Conservation (phyloP, 805 yeast genomes). For the Suhomyces vadensis region DNA sequence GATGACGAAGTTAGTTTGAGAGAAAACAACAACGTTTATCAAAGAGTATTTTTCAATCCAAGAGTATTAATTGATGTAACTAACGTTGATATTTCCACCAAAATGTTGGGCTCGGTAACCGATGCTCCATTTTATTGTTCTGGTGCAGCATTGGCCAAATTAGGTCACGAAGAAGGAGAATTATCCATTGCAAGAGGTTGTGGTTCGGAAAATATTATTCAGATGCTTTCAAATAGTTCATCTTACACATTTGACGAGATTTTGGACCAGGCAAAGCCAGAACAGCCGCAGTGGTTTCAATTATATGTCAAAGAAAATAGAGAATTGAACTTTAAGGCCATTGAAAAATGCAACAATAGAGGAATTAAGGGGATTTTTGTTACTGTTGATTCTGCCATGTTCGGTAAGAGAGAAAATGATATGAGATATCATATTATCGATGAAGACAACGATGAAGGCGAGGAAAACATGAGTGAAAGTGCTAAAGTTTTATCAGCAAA, state of each 20-base stretch:
- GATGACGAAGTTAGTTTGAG: slow-evolving; percentile 91
- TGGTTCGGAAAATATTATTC: slow-evolving; percentile 64
- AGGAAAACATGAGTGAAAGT: slow-evolving; percentile 23
- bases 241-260: slow-evolving; percentile 88
- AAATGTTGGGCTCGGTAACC: slow-evolving; percentile 69
- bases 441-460: slow-evolving; percentile 25
- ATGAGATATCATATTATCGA: slow-evolving; percentile 34
- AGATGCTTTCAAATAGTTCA: slow-evolving; percentile 92
- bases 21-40: slow-evolving; percentile 89
- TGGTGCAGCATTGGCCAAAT: slow-evolving; percentile 89
- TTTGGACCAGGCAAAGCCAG: slow-evolving; percentile 61
- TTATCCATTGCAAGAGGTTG: slow-evolving; percentile 82
- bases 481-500: slow-evolving; percentile 39
- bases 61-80: slow-evolving; percentile 79
- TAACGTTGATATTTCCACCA: slow-evolving; percentile 65
- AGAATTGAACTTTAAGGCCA: slow-evolving; percentile 25
- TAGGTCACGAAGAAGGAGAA: slow-evolving; percentile 95
- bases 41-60: slow-evolving; percentile 86
- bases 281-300: slow-evolving; percentile 51
- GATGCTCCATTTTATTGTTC: slow-evolving; percentile 83
- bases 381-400: slow-evolving; percentile 55
- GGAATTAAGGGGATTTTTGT: slow-evolving; percentile 51
- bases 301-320: slow-evolving; percentile 47
- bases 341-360: slow-evolving; percentile 40
- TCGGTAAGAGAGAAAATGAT: slow-evolving; percentile 56